Conservation (phyloP, 352 stramenopile species). For the Hyaloperonospora brassicae region DNA sequence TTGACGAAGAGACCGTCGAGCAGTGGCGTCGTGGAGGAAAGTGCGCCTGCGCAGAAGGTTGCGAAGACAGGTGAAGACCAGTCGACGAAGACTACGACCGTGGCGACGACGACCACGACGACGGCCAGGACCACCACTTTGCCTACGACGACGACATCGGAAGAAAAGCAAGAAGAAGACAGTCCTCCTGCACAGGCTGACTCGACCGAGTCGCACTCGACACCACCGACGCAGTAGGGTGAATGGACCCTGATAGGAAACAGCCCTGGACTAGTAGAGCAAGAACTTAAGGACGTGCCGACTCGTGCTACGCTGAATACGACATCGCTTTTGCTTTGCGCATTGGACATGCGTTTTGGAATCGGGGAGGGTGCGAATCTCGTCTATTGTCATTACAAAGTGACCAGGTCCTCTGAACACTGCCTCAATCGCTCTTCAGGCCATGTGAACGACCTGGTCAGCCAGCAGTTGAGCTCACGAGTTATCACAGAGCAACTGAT, state of each 20-base stretch:
- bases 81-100: constrained; percentile 19
- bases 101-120: constrained; percentile 7
- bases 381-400: too few species aligned
- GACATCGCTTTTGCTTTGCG: constrained; percentile 6
- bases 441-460: too few species aligned
- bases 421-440: too few species aligned
- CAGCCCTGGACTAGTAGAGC: not conserved
- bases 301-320: constrained; percentile 10
- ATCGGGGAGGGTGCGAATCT: too few species aligned
- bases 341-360: constrained; percentile 8
- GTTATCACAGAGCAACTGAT: too few species aligned
- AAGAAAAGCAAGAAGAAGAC: constrained; percentile 32
- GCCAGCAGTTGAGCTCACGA: too few species aligned
- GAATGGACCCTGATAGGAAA: constrained; percentile 7
- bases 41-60: constrained; percentile 28
- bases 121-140: not conserved
- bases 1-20: constrained; percentile 33
- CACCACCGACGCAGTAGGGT: constrained; percentile 19
- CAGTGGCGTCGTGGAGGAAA: constrained; percentile 22
- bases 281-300: too few species aligned
- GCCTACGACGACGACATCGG: constrained; percentile 13
- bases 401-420: too few species aligned
- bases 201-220: constrained; percentile 13
- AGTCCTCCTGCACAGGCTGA: constrained; percentile 17
- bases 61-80: constrained; percentile 38